Evolutionary conservation across 2,329 filamentous ascomycete genomes (phyloP).

Genomic region (Podosphaera aphanis): DNA sequence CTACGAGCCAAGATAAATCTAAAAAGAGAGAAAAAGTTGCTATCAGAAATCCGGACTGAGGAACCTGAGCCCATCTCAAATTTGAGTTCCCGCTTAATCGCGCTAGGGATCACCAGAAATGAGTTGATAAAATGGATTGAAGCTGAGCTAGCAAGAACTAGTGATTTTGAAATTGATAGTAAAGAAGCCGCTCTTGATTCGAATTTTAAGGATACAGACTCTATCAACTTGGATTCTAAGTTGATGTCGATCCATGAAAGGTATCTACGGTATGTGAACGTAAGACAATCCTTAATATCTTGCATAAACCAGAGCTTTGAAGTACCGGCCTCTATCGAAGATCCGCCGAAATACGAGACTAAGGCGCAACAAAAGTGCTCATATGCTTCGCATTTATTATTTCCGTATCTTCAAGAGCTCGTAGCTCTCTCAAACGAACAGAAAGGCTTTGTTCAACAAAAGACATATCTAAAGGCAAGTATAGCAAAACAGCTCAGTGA

Average conservation of each 20-base stretch:
- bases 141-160: slow-evolving; percentile 30
- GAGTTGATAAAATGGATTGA: slow-evolving; percentile 44
- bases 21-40: slow-evolving; percentile 30
- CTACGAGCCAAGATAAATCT: slow-evolving; percentile 33
- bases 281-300: slow-evolving; percentile 25
- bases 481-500: slow-evolving; percentile 29
- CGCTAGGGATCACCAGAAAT: slow-evolving; percentile 30
- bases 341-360: background rate
- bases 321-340: background rate
- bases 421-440: slow-evolving; percentile 30
- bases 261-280: slow-evolving; percentile 28
- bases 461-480: slow-evolving; percentile 28
- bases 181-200: slow-evolving; percentile 5
- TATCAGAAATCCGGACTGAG: slow-evolving; percentile 20
- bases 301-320: slow-evolving; percentile 1
- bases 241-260: slow-evolving; percentile 23
- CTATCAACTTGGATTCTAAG: slow-evolving; percentile 6
- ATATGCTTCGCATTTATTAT: slow-evolving; percentile 4
- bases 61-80: background rate
- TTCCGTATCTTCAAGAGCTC: slow-evolving; percentile 31
- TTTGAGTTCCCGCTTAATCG: slow-evolving; percentile 18
- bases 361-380: background rate
- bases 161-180: slow-evolving; percentile 15
- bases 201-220: slow-evolving; percentile 7
- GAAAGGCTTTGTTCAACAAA: slow-evolving; percentile 32